Base-by-base conservation (phyloP, 768 basidiomycete species). In the Tulasnella sp. region DNA sequence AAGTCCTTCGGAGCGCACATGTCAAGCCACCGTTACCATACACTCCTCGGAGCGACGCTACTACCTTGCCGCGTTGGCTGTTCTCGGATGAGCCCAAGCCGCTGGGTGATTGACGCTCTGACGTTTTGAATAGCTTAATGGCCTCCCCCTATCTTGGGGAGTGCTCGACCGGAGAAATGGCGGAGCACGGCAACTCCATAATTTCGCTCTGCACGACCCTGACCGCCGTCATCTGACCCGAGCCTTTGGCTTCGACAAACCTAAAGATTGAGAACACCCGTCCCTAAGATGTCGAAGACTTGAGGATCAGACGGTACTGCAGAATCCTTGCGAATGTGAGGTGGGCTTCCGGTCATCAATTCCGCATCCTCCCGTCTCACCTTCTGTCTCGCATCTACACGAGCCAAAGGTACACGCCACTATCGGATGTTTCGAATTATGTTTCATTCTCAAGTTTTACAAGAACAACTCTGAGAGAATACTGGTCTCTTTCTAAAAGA, bases 181-280 rank as follows among this genome's bases (percentile, higher is more conserved):
- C 12, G 6, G 24, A n/a, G 22, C 6, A 54, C 54, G 54, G 54
- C 54, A 54, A 54, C 54, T n/a, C 22, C 4, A n/a, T 54, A n/a
- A 54, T 54, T 50, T 24, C 54, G 54, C 54, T n/a, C 50, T 54
- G 24, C 7, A 54, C 54, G 54, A 54, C 54, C 54, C 54, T 54
- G 54, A n/a, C 50, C 54, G 54, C n/a, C 54, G 24, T 54, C 54
- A 54, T n/a, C 54, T n/a, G 54, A 54, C 54, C 54, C 54, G 54
- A 24, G 22, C 4, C 54, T 54, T 11, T n/a, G 54, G 54, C 7
- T 54, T 54, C n/a, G 54, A 54, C 54, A 4, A 54, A 24, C 54
- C 54, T 54, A 0, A 24, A 54, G n/a, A 11, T 24, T 54, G 6
- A 24, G 54, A 54, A 54, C 54, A n/a, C 54, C n/a, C 54, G n/a